phyloP scores from a whole-genome alignment of 2,329 filamentous ascomycete species.

The Scedosporium dehoogii region DNA sequence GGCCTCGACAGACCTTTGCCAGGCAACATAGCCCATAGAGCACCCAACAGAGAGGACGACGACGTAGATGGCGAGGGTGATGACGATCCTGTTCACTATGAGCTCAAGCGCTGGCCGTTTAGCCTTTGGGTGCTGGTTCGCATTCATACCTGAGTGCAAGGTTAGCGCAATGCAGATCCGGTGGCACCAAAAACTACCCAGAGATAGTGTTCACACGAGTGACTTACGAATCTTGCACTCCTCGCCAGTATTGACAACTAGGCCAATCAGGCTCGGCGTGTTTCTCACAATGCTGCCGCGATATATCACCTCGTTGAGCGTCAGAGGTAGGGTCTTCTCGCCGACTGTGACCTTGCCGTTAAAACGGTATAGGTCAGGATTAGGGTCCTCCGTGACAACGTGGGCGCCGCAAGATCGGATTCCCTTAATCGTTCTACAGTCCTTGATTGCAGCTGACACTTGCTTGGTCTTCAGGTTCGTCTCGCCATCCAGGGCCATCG shows the following conservation, averaged over 20 bases:
- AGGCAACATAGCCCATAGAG: conserved; percentile 72
- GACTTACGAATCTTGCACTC: conserved; percentile 73
- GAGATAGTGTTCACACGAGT: not conserved
- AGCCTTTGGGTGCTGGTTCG: conserved; percentile 76
- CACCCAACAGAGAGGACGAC: conserved; percentile 69
- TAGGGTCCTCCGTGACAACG: conserved; percentile 67
- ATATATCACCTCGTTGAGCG: conserved; percentile 73
- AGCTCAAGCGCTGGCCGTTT: conserved; percentile 71
- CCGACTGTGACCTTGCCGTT: conserved; percentile 56
- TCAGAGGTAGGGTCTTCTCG: conserved; percentile 56
- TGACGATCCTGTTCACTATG: conserved; percentile 70
- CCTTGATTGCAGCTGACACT: conserved; percentile 48
- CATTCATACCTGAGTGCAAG: conserved; percentile 52
- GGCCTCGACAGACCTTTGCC: conserved; percentile 57
- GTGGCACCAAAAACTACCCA: not conserved
- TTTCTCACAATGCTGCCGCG: conserved; percentile 80
- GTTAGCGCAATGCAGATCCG: not conserved
- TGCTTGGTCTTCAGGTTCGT: conserved; percentile 75
- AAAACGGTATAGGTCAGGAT: conserved; percentile 67
- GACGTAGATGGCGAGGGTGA: conserved; percentile 73
- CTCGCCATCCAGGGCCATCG: conserved; percentile 76
- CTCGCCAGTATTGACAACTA: conserved; percentile 83
- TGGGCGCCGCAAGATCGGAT: conserved; percentile 47
- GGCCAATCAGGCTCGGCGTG: conserved; percentile 59
- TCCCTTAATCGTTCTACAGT: conserved; percentile 43